Base-by-base conservation (phyloP, 163 green algal genomes). In the Chloromonas sp. region DNA sequence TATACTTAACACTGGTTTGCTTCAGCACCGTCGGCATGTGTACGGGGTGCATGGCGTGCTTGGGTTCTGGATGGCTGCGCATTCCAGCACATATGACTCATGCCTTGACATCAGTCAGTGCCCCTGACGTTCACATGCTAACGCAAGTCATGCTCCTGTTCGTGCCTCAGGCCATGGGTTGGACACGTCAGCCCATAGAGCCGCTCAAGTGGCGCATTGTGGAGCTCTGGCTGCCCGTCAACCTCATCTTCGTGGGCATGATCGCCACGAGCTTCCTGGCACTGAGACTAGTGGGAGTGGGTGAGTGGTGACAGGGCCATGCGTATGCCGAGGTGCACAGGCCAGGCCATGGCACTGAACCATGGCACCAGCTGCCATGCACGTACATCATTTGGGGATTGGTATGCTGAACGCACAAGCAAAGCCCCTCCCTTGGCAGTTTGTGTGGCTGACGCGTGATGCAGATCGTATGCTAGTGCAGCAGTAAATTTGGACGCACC, bases 201-300 rank as follows among this genome's bases (percentile, higher is more conserved):
- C 82, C 85, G 0, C 83, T 91, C 58, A 87, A 58, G 62, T 89
- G 77, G 77, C 70, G 83, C 1, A 92, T 98, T 74, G 84, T 94
- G 0, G 84, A 84, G 3, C 66, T 94, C 14, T 98, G 96, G 96
- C 81, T 96, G 59, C 96, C 96, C 0, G 96, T 97, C 2, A 98
- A 98, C 86, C 13, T 97, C 13, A 90, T 98, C 3, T 98, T 98
- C 88, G 96, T 98, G 3, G 87, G 92, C 79, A 98, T 98, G 96
- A 87, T 87, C 1, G 92, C 88, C 74, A 95, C 89, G 36, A 89
- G 79, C 85, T 97, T 98, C 84, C 93, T 91, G 81, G 89, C 94
- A 1, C 89, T 98, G 2, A 89, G 91, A n/a, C 82, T 87, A 79
- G 84, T 98, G 0, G 91, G 92, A 14, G 92, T 95, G 0, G 87